Evolutionary conservation across 176 grass and related monocot species (phyloP), one percentile per base, ranked within the genome.

Genomic region (Tuctoria greenei): DNA sequence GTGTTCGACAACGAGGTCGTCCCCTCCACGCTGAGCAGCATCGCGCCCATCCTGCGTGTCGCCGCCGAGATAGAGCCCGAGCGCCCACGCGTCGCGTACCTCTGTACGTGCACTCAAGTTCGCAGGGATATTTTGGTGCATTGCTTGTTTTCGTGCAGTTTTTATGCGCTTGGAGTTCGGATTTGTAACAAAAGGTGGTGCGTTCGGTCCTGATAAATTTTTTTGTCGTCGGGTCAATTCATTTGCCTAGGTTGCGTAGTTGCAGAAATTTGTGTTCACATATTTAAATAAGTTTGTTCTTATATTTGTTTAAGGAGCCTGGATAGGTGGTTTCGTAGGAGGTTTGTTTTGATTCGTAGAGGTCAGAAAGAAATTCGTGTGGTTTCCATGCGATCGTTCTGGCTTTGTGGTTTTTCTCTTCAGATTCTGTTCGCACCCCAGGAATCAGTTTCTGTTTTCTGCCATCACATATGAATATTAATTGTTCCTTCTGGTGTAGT

Each of bases 1-100:
- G 95, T 98, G 20, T 98, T 98, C 71, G 91, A 98, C 75, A 94
- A 94, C 72, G 95, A 93, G 69, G 91, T 98, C 10, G 95, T 92
- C 51, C 95, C 95, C 11, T 81, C 95, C 17, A 86, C 91, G 58
- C 86, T 98, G 24, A 91, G 35, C 68, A 92, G 86, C 82, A 92
- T 98, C 65, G 88, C 84, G n/a, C 95, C 91, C 43, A 90, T 98
- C 81, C 95, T 98, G 42, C 86, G 95, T 40, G 89, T 90, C 31
- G 91, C 95, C 8, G 81, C 88, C 23, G 86, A 98, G 86, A 90
- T 98, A 79, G 95, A 98, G 68, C 43, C 77, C 27, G 95, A 98
- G 88, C 78, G 86, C 2, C 89, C 95, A 39, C 95, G 95, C 81
- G 89, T 98, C 64, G 79, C 95, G 24, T 98, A 98, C 81, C 88